Conservation (phyloP, 805 yeast species). For the Candida xyloterini region DNA sequence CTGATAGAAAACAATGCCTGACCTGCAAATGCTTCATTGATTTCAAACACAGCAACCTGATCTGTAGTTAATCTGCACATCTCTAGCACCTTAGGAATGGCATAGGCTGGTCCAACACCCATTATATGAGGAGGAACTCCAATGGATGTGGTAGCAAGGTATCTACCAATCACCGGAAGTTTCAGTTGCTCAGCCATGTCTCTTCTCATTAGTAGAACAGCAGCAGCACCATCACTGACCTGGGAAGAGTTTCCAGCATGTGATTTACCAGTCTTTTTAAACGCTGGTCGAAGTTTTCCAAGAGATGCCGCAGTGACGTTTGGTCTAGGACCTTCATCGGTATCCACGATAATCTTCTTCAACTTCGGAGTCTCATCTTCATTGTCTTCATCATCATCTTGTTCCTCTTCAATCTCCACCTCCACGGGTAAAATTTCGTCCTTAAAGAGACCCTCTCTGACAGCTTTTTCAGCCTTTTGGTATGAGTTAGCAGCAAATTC, state of each 20-base stretch:
- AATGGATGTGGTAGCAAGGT: slow-evolving; percentile 70
- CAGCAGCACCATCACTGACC: slow-evolving; percentile 95
- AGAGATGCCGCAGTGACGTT: slow-evolving; percentile 80
- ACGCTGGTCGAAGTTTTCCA: slow-evolving; percentile 80
- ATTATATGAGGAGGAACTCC: slow-evolving; percentile 97
- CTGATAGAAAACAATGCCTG: slow-evolving; percentile 80
- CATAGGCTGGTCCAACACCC: slow-evolving; percentile 98
- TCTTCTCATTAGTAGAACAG: slow-evolving; percentile 79
- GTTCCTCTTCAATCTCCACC: slow-evolving; percentile 46
- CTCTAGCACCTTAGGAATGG: slow-evolving; percentile 76
- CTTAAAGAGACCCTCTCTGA: slow-evolving; percentile 67
- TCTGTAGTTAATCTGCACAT: slow-evolving; percentile 44
- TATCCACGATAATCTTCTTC: slow-evolving; percentile 31
- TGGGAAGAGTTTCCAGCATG: slow-evolving; percentile 98
- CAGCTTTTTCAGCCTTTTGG: slow-evolving; percentile 78
- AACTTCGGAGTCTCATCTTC: slow-evolving; percentile 38
- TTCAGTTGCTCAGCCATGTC: slow-evolving; percentile 74
- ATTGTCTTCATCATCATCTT: slow-evolving; percentile 42
- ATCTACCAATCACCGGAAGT: slow-evolving; percentile 75
- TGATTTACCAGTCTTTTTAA: slow-evolving; percentile 77
- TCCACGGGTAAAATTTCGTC: slow-evolving; percentile 86
- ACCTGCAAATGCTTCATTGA: slow-evolving; percentile 96
- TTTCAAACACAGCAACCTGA: slow-evolving; percentile 77
- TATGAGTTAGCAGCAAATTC: slow-evolving; percentile 85
- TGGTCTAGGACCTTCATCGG: slow-evolving; percentile 79